These are phyloP conservation scores for Amylostereum chailletii DNA, from an alignment of 1,284 basidiomycete genomes.

Conservation along the genomic window DNA sequence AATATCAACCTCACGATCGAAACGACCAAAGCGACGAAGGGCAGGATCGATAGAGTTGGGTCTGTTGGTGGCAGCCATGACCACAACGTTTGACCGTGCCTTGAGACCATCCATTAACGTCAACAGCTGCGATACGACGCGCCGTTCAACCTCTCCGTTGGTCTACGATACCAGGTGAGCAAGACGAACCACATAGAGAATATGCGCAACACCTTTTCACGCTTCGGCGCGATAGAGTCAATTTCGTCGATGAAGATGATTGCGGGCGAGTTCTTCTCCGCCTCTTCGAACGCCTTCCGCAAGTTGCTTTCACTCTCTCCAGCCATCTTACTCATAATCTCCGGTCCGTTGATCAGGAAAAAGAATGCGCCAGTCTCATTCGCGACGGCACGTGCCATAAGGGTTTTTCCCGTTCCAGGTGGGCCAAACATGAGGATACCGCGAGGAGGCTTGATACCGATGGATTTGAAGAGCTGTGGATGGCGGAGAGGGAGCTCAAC, in stretches of 20 bases:
- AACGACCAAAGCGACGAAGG: constrained; percentile 95
- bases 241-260: constrained; percentile 99
- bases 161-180: constrained; percentile 46
- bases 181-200: background rate
- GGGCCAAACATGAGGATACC: constrained; percentile 96
- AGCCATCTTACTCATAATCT: constrained; percentile 99
- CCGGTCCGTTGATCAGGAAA: constrained; percentile 99
- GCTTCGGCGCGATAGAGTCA: constrained; percentile 98
- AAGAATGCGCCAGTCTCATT: constrained; percentile 99
- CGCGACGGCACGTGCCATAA: constrained; percentile 98
- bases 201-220: constrained; percentile 76
- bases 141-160: constrained; percentile 98
- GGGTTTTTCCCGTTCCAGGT: constrained; percentile 94
- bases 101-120: constrained; percentile 99
- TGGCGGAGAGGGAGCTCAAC: constrained; percentile 97
- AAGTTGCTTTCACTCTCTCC: constrained; percentile 97
- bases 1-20: constrained; percentile 99
- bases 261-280: constrained; percentile 99
- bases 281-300: constrained; percentile 97
- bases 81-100: constrained; percentile 97
- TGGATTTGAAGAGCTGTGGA: constrained; percentile 98
- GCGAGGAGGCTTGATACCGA: constrained; percentile 99
- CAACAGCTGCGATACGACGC: constrained; percentile 95
- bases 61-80: constrained; percentile 98
- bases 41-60: constrained; percentile 99